Evolutionary conservation across 2,329 filamentous ascomycete genomes (phyloP).

Genomic region (Monosporascus sp.): DNA sequence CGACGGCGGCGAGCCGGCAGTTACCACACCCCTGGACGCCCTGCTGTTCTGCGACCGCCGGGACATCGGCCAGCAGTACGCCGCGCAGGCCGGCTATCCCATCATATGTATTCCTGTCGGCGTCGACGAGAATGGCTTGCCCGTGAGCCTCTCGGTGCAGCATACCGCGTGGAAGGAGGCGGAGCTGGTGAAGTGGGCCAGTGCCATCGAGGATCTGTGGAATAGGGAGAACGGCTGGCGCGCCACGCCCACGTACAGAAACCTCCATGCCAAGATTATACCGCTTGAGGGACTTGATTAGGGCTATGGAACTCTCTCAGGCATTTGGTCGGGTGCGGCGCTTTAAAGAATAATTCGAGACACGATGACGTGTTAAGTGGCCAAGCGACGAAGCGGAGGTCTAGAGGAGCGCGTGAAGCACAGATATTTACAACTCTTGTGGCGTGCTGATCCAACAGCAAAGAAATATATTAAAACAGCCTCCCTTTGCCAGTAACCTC

Average conservation of each 20-base stretch:
- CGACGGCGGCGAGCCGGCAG: not conserved
- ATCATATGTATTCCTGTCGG: conserved; percentile 64
- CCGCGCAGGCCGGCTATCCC: conserved; percentile 71
- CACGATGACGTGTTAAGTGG: no score
- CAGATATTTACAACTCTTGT: no score
- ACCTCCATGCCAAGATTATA: not conserved
- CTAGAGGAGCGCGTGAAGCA: no score
- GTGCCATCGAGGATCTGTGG: conserved; percentile 51
- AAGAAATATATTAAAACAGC: no score
- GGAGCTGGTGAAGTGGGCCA: conserved; percentile 54
- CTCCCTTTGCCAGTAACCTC: no score
- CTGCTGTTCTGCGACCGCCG: not conserved
- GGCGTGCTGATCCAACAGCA: no score
- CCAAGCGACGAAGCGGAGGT: no score
- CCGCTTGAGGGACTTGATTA: not conserved
- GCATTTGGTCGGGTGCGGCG: not conserved
- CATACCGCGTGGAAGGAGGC: conserved; percentile 57
- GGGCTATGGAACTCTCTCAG: no score
- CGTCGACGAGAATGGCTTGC: conserved; percentile 51
- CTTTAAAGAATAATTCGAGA: no score
- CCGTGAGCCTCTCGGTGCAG: conserved; percentile 53
- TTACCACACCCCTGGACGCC: conserved; percentile 1
- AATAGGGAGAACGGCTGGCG: not conserved
- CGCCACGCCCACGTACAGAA: not conserved
- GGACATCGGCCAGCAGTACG: conserved; percentile 59